Conservation (phyloP, 108 stramenopile genomes). For the Parmales sp. region DNA sequence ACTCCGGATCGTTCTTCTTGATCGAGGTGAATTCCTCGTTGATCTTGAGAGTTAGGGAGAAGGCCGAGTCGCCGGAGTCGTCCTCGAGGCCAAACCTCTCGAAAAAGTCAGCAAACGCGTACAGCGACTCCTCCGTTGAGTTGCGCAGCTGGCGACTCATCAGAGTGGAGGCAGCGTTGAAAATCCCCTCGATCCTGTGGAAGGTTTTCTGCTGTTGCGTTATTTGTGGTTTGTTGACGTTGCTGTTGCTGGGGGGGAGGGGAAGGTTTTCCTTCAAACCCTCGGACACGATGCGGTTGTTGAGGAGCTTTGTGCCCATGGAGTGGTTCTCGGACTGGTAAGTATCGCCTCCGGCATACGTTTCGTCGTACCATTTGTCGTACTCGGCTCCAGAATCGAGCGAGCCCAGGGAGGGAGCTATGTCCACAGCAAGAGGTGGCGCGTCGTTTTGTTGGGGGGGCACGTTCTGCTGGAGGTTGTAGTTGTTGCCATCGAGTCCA, state of each 20-base stretch:
- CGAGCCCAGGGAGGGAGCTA: neutral
- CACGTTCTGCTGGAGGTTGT: too few relatives aligned
- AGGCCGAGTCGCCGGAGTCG: slow-evolving; percentile 1
- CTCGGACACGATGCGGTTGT: neutral
- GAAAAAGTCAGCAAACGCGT: slow-evolving; percentile 20
- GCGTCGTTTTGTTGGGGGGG: neutral
- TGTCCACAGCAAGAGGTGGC: neutral
- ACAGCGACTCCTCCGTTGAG: slow-evolving; percentile 14
- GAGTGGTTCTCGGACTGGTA: neutral
- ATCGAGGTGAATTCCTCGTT: neutral
- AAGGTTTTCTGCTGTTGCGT: too few relatives aligned
- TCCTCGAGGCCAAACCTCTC: slow-evolving; percentile 2
- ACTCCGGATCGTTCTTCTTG: neutral
- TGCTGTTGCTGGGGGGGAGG: neutral
- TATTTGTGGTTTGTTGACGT: too few relatives aligned
- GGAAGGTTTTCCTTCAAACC: neutral
- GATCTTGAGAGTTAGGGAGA: neutral
- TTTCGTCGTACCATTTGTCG: slow-evolving; percentile 1
- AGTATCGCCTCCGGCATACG: neutral
- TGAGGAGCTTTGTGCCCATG: slow-evolving; percentile 1
- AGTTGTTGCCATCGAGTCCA: slow-evolving; percentile 16
- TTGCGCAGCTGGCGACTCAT: slow-evolving; percentile 38
- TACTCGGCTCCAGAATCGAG: neutral
- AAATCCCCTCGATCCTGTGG: neutral
- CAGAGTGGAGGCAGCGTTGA: slow-evolving; percentile 31